Evolutionary conservation across 176 grass and related monocot genomes (phyloP).

Genomic region (Lolium perenne): DNA sequence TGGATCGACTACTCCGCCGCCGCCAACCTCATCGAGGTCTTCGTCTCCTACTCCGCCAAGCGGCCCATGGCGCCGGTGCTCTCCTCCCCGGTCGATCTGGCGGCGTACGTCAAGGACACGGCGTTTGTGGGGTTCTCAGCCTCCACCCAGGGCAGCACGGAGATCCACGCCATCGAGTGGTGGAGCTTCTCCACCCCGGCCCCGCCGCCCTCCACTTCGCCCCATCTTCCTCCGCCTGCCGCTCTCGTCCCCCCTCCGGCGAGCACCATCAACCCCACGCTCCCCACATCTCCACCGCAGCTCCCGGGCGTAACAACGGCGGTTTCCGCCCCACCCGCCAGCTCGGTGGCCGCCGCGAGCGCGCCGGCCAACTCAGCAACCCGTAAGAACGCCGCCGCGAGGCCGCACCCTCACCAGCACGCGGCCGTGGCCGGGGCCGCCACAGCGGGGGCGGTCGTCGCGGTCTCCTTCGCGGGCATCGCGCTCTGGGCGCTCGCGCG

Average conservation of each 20-base stretch:
- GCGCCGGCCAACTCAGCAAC: slow-evolving; percentile 32
- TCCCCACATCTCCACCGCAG: slow-evolving; percentile 26
- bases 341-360: slow-evolving; percentile 39
- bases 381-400: slow-evolving; percentile 25
- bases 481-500: slow-evolving; percentile 69
- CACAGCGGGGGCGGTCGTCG: slow-evolving; percentile 76
- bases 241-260: background rate
- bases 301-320: slow-evolving; percentile 3
- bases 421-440: slow-evolving; percentile 77
- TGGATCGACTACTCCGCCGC: slow-evolving; percentile 73
- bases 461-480: slow-evolving; percentile 66
- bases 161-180: slow-evolving; percentile 91
- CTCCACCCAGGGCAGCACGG: slow-evolving; percentile 95
- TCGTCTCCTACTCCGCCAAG: slow-evolving; percentile 64
- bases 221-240: background rate
- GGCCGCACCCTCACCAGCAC: slow-evolving; percentile 37
- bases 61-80: slow-evolving; percentile 55
- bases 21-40: slow-evolving; percentile 52
- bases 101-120: slow-evolving; percentile 41
- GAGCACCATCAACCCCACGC: background rate
- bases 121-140: slow-evolving; percentile 78
- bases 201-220: background rate
- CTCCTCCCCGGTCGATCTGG: slow-evolving; percentile 59
- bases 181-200: slow-evolving; percentile 82
- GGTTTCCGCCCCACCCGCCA: slow-evolving; percentile 29